These are phyloP conservation scores for Parachaetomium inaequale DNA, from an alignment of 495 filamentous ascomycete genomes.

Conservation along the genomic window DNA sequence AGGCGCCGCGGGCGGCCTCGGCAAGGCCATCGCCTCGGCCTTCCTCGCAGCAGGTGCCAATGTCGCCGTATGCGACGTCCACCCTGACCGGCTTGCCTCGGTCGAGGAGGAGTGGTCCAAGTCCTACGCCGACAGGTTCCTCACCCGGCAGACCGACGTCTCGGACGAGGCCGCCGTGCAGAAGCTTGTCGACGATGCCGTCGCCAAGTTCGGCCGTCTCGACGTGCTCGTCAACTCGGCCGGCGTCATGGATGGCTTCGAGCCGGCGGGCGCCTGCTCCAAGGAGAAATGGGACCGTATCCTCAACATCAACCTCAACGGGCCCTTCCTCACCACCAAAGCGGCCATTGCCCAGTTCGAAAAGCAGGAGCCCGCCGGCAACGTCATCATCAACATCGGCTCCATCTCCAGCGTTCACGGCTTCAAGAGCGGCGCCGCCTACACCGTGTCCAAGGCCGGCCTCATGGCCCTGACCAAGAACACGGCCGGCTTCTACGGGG, in stretches of 20 bases:
- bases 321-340: conserved; percentile 52
- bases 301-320: conserved; percentile 58
- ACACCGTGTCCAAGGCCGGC: conserved; percentile 53
- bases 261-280: conserved; percentile 50
- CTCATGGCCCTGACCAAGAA: conserved; percentile 60
- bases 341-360: conserved; percentile 47
- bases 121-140: conserved; percentile 28
- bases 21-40: conserved; percentile 38
- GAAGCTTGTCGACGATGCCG: conserved; percentile 33
- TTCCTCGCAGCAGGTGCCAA: conserved; percentile 42
- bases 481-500: conserved; percentile 56
- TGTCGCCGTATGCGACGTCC: conserved; percentile 46
- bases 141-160: conserved; percentile 35
- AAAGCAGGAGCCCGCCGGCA: conserved; percentile 33
- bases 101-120: conserved; percentile 30
- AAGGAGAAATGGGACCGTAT: conserved; percentile 55
- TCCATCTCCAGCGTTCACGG: conserved; percentile 36
- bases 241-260: conserved; percentile 52
- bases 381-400: conserved; percentile 50
- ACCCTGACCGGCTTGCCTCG: conserved; percentile 38
- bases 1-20: conserved; percentile 43
- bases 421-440: conserved; percentile 48
- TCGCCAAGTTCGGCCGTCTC: conserved; percentile 40
- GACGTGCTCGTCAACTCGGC: conserved; percentile 49
- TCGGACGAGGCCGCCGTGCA: conserved; percentile 37